A percentile compares a stretch with the other conserved stretches of the same genome.
Evolutionary conservation across 768 basidiomycete genomes (phyloP).

Genomic region (Galerina sulciceps): DNA sequence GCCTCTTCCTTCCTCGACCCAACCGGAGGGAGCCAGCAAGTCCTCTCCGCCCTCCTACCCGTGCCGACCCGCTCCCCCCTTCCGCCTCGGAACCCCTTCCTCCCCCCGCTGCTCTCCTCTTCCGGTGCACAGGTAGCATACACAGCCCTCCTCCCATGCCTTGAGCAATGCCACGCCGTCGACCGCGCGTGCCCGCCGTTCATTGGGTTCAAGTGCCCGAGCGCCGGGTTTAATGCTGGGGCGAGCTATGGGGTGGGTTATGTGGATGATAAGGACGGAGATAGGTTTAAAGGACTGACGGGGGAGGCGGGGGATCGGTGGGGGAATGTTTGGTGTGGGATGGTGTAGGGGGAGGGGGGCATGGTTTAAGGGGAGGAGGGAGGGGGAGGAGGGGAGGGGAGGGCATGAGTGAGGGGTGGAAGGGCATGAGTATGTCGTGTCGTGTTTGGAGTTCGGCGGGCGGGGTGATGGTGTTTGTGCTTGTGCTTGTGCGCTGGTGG

Average conservation of each 20-base stretch:
- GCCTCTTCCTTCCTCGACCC: conserved; percentile 17
- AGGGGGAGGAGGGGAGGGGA: no score
- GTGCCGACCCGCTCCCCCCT: conserved; percentile 37
- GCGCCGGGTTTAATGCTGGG: conserved; percentile 60
- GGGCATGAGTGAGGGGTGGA: no score
- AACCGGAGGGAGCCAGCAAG: conserved; percentile 33
- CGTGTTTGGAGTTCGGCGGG: no score
- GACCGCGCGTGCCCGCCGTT: conserved; percentile 81
- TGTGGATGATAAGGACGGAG: conserved; percentile 59
- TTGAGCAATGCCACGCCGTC: conserved; percentile 75
- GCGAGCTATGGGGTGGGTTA: conserved; percentile 79
- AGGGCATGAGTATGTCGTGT: no score
- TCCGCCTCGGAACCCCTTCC: conserved; percentile 46
- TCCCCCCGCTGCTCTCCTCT: conserved; percentile 43
- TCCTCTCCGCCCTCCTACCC: conserved; percentile 54
- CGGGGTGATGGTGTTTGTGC: no score
- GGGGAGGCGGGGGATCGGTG: conserved; percentile 65
- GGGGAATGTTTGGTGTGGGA: conserved; percentile 76
- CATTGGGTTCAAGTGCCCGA: conserved; percentile 72
- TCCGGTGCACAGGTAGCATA: no score
- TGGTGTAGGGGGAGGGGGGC: no score
- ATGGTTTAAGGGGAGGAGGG: no score
- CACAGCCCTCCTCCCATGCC: conserved; percentile 72
- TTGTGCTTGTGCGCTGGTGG: no score
- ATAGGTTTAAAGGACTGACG: conserved; percentile 50